phyloP scores from a whole-genome alignment of 331 rosid genomes.

The Telfairia occidentalis region DNA sequence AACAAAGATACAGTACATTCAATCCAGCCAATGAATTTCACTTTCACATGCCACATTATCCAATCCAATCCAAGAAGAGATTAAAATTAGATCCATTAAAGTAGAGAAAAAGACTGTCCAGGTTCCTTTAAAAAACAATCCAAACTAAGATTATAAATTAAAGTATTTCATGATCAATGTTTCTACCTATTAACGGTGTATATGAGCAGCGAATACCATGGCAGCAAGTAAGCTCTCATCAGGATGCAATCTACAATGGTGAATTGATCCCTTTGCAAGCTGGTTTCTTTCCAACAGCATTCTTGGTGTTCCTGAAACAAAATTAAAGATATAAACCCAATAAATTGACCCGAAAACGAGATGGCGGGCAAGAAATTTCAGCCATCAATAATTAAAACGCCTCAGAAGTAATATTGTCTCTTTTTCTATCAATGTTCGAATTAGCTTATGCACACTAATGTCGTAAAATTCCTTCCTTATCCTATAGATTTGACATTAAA shows the following conservation, averaged over 20 bases:
- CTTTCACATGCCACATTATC: not conserved
- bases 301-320: not conserved
- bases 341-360: not conserved
- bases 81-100: not conserved
- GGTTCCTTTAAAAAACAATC: not conserved
- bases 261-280: not conserved
- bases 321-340: not conserved
- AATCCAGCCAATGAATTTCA: not conserved
- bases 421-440: not conserved
- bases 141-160: not conserved
- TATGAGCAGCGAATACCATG: not conserved
- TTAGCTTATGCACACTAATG: not conserved
- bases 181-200: not conserved
- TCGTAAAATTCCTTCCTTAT: not conserved
- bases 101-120: not conserved
- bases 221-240: not conserved
- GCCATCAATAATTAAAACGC: not conserved
- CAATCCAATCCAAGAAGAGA: not conserved
- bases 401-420: not conserved
- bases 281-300: not conserved
- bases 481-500: not conserved
- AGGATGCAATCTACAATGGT: not conserved
- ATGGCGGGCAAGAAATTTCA: not conserved
- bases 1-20: not conserved
- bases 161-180: not conserved